Percentiles rank a stretch among this genome's conserved stretches.
phyloP scores from a whole-genome alignment of 306 rosid genomes.

The Trifolium repens region DNA sequence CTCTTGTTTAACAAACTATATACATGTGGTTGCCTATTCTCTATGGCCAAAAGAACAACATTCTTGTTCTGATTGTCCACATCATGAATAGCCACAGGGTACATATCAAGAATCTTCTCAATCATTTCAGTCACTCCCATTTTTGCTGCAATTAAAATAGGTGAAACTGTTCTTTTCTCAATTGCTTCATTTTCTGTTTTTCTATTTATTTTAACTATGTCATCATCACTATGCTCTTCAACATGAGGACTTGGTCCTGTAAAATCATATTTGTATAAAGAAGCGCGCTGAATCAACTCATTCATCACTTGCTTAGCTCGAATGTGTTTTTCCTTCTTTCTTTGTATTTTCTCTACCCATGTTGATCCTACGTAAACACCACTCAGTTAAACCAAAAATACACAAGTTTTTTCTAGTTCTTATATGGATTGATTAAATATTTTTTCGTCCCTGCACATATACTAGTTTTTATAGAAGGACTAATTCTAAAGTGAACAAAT shows the following conservation, averaged over 20 bases:
- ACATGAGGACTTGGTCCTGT: conserved; percentile 1
- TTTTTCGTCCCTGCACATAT: background rate
- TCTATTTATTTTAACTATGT: background rate
- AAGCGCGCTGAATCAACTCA: conserved; percentile 40
- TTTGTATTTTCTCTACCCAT: conserved; percentile 48
- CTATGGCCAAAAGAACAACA: conserved; percentile 55
- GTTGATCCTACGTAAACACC: conserved; percentile 41
- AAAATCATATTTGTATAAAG: conserved; percentile 25
- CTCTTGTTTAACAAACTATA: conserved; percentile 34
- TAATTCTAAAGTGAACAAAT: background rate
- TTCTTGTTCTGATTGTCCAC: conserved; percentile 48
- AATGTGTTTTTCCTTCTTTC: conserved; percentile 50
- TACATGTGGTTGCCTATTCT: conserved; percentile 55
- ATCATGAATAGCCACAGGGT: conserved; percentile 52
- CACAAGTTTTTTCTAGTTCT: background rate
- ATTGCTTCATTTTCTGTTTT: background rate
- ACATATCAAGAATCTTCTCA: conserved; percentile 45
- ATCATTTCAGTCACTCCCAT: conserved; percentile 54
- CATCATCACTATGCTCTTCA: background rate
- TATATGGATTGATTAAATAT: background rate
- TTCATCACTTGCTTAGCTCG: conserved; percentile 47
- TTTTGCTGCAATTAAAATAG: conserved; percentile 48
- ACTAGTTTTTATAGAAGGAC: background rate
- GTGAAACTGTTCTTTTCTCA: conserved; percentile 6
- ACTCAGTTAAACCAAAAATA: background rate